phyloP scores from a whole-genome alignment of 164 flowering plant species.

The Cinnamomum micranthum region DNA sequence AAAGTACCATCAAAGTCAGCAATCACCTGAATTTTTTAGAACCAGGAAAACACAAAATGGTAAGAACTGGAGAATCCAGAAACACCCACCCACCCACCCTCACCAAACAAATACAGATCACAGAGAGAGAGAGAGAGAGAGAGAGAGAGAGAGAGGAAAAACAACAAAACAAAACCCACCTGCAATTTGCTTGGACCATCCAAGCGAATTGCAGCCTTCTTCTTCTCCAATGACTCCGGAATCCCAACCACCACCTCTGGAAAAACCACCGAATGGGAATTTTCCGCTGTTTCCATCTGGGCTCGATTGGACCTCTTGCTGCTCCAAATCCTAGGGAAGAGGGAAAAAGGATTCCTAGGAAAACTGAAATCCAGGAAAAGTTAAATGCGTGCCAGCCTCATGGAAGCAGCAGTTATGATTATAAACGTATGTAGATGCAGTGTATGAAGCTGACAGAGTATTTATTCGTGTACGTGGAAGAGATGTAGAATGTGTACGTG shows the following conservation, averaged over 20 bases:
- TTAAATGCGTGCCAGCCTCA: no score
- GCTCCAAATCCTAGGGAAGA: background rate
- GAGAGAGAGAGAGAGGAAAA: background rate
- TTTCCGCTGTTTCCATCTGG: background rate
- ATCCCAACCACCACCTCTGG: slow-evolving; percentile 35
- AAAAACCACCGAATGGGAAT: background rate
- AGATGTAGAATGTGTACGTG: no score
- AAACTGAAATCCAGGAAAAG: background rate
- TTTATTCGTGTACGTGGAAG: background rate
- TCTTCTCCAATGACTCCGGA: slow-evolving; percentile 35
- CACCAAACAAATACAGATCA: background rate
- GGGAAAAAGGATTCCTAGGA: background rate
- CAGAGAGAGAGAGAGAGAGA: background rate
- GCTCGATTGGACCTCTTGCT: background rate
- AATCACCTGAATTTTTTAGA: slow-evolving; percentile 50
- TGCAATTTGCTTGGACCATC: slow-evolving; percentile 73
- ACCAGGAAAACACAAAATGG: background rate
- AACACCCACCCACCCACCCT: no score
- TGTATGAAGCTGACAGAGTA: background rate
- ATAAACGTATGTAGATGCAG: background rate
- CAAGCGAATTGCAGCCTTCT: slow-evolving; percentile 49
- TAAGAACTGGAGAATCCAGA: background rate
- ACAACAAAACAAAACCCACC: slow-evolving; percentile 26
- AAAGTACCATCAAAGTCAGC: slow-evolving; percentile 94
- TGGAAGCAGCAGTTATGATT: background rate